Percentiles rank a stretch among this genome's conserved stretches.
Conservation (phyloP, 768 basidiomycete species). For the Pleurotus salmoneostramineus region DNA sequence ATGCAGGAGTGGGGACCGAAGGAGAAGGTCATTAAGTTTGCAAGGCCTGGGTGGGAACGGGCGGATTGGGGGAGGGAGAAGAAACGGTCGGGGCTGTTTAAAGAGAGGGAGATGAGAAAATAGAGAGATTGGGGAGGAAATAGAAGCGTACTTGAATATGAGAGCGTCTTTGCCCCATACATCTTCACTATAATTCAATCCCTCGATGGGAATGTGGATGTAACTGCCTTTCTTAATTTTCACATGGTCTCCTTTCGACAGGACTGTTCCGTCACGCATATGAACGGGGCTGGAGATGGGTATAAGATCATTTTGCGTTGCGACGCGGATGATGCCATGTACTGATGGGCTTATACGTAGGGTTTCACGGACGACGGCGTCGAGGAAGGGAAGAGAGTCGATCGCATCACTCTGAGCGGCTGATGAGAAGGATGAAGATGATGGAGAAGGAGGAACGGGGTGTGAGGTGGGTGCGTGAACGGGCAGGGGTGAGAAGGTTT, state of each 20-base stretch:
- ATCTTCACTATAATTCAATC: slow-evolving; percentile 44
- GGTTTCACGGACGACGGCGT: slow-evolving; percentile 53
- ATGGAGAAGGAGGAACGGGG: slow-evolving; percentile 11
- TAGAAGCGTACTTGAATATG: slow-evolving; percentile 45
- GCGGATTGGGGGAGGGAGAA: slow-evolving; percentile 29
- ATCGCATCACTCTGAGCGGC: slow-evolving; percentile 22
- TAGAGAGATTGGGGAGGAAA: not conserved
- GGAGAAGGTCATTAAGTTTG: slow-evolving; percentile 50
- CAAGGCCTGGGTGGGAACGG: slow-evolving; percentile 40
- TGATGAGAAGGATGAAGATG: slow-evolving; percentile 16
- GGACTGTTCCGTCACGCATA: slow-evolving; percentile 33
- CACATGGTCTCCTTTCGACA: slow-evolving; percentile 32
- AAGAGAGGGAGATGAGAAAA: slow-evolving; percentile 2
- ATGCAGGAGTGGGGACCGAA: slow-evolving; percentile 48
- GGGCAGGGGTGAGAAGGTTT: slow-evolving; percentile 7
- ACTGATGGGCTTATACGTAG: slow-evolving; percentile 55
- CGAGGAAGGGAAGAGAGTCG: slow-evolving; percentile 47
- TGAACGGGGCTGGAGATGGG: slow-evolving; percentile 43
- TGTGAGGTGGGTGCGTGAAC: slow-evolving; percentile 5
- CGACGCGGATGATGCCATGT: slow-evolving; percentile 54
- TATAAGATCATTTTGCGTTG: slow-evolving; percentile 48
- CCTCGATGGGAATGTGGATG: slow-evolving; percentile 57
- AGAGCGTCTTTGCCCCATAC: slow-evolving; percentile 53
- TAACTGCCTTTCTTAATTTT: slow-evolving; percentile 51
- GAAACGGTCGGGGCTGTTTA: slow-evolving; percentile 53